These are phyloP conservation scores for Fusarium sp. DNA, from an alignment of 2,329 filamentous ascomycete species.

Conservation along the genomic window DNA sequence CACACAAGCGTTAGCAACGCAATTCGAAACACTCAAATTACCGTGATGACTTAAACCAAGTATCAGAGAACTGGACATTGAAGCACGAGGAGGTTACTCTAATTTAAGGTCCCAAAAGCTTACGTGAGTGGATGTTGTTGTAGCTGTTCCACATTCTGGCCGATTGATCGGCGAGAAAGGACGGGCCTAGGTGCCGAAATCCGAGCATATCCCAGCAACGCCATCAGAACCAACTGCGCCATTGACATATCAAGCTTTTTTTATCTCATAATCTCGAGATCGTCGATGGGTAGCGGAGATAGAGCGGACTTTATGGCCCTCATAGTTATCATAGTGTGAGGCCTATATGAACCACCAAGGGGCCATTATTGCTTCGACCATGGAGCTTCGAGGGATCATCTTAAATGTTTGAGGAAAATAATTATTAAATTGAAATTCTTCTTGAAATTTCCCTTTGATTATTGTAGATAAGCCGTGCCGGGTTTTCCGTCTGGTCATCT, in stretches of 20 bases:
- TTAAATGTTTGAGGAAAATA: background rate
- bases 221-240: background rate
- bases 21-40: background rate
- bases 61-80: background rate
- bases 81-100: background rate
- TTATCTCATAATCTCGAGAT: background rate
- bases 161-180: slow-evolving; percentile 2
- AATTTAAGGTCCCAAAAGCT: background rate
- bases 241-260: background rate
- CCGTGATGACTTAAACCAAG: background rate
- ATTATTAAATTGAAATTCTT: background rate
- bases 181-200: background rate
- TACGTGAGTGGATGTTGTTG: background rate
- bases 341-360: background rate
- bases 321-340: background rate
- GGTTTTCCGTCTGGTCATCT: background rate
- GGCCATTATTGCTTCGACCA: background rate
- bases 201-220: background rate
- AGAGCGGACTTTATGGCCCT: background rate
- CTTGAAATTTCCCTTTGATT: too few relatives aligned
- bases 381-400: background rate
- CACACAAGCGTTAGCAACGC: background rate
- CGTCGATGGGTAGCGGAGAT: background rate
- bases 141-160: slow-evolving; percentile 8
- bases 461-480: background rate